Conservation (phyloP, 306 rosid species). For the Prunus armeniaca region DNA sequence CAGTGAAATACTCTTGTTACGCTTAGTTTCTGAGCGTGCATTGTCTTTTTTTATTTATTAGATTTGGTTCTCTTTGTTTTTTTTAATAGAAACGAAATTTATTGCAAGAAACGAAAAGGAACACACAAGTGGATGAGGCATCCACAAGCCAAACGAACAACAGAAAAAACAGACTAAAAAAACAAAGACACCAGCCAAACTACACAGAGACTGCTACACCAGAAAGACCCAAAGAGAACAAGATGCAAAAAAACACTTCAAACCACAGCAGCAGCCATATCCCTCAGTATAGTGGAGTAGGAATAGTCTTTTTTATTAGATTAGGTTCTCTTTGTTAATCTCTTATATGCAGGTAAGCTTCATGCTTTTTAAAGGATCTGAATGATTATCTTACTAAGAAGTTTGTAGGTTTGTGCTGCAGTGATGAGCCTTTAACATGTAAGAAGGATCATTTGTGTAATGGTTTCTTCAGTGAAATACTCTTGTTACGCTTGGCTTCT, state of each 20-base stretch:
- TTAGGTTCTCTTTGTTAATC: not conserved
- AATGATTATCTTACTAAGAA: not conserved
- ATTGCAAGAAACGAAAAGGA: no score
- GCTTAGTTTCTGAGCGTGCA: conserved; percentile 62
- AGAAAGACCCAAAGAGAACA: no score
- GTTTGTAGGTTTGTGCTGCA: not conserved
- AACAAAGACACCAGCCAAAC: no score
- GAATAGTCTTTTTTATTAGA: not conserved
- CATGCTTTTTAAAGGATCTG: not conserved
- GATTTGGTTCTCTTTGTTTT: not conserved
- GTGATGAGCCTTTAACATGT: conserved; percentile 50
- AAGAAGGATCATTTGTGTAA: conserved; percentile 23
- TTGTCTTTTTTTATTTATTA: not conserved
- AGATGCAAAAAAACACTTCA: no score
- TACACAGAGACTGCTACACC: no score
- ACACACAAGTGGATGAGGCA: no score
- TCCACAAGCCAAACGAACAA: no score
- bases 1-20: conserved; percentile 55
- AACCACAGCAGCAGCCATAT: no score
- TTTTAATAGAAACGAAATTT: no score
- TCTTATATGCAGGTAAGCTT: not conserved
- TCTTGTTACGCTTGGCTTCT: conserved; percentile 73
- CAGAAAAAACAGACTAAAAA: no score
- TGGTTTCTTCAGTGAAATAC: conserved; percentile 47
- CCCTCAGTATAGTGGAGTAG: no score